These are phyloP conservation scores for Eutypa lata DNA, from an alignment of 2,329 filamentous ascomycete genomes.

Conservation along the genomic window DNA sequence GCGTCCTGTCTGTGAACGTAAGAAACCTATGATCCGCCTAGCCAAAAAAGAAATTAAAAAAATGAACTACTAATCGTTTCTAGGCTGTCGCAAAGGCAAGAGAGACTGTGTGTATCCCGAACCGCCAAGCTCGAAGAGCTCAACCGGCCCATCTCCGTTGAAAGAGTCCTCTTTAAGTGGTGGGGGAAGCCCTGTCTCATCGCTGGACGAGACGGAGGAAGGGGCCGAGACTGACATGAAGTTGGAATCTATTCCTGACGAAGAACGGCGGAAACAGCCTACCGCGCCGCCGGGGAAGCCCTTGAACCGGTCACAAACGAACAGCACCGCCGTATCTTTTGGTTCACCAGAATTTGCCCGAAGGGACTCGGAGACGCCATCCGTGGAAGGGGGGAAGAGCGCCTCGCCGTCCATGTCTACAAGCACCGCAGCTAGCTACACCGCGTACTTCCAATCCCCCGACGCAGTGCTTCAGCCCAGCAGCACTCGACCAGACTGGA, in stretches of 20 bases:
- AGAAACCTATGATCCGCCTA: slow-evolving; percentile 23
- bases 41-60: neutral
- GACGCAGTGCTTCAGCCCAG: slow-evolving; percentile 25
- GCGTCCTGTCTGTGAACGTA: slow-evolving; percentile 80
- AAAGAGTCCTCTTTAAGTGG: slow-evolving; percentile 39
- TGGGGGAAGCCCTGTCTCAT: slow-evolving; percentile 50
- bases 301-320: slow-evolving; percentile 27
- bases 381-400: slow-evolving; percentile 47
- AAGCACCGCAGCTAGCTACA: slow-evolving; percentile 35
- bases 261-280: slow-evolving; percentile 14
- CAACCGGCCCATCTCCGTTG: slow-evolving; percentile 27
- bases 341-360: slow-evolving; percentile 36
- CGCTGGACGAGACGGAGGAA: slow-evolving; percentile 50
- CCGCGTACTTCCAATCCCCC: slow-evolving; percentile 27
- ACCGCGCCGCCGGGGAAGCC: slow-evolving; percentile 17
- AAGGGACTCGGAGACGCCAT: slow-evolving; percentile 52
- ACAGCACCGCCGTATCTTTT: slow-evolving; percentile 36
- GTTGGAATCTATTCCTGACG: slow-evolving; percentile 48
- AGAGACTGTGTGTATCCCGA: slow-evolving; percentile 91
- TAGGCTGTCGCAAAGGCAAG: slow-evolving; percentile 87
- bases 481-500: slow-evolving; percentile 43
- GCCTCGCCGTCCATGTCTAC: slow-evolving; percentile 52
- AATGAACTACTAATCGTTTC: slow-evolving; percentile 25
- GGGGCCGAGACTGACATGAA: slow-evolving; percentile 39
- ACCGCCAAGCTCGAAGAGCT: slow-evolving; percentile 45